Evolutionary conservation across 2,329 filamentous ascomycete genomes (phyloP).

Genomic region (Leptographium wingfieldii): DNA sequence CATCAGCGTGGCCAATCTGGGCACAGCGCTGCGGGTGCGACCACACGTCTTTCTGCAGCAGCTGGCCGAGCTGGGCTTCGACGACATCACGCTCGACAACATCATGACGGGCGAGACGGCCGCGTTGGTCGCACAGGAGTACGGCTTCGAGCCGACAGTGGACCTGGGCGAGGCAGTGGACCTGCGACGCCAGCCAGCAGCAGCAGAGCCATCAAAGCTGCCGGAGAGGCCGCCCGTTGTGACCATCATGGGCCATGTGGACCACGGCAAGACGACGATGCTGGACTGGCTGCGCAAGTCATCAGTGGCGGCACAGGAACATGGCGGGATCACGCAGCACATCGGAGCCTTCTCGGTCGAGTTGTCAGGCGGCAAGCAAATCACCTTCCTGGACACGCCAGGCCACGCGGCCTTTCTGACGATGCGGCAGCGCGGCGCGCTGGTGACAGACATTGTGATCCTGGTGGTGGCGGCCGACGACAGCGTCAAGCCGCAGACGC

Average conservation of each 20-base stretch:
- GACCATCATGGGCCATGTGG: constrained; percentile 98
- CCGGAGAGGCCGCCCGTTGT: constrained; percentile 80
- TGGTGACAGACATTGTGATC: constrained; percentile 93
- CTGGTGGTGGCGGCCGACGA: constrained; percentile 94
- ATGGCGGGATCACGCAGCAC: constrained; percentile 95
- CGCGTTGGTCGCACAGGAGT: constrained; percentile 80
- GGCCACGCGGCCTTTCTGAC: constrained; percentile 91
- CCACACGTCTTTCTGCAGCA: constrained; percentile 59
- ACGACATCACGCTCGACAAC: constrained; percentile 69
- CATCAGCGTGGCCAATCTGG: constrained; percentile 77
- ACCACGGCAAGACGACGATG: constrained; percentile 95
- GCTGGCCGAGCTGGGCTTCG: constrained; percentile 78
- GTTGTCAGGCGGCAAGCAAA: constrained; percentile 73
- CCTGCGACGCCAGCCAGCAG: constrained; percentile 54
- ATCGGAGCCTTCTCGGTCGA: constrained; percentile 94
- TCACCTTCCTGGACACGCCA: constrained; percentile 94
- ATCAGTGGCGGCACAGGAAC: constrained; percentile 79
- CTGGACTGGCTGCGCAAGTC: constrained; percentile 89
- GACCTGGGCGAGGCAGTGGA: constrained; percentile 56
- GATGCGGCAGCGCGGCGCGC: constrained; percentile 91
- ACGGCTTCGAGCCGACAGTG: constrained; percentile 76
- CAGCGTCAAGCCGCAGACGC: constrained; percentile 91
- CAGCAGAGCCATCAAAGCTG: constrained; percentile 53
- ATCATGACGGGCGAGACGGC: constrained; percentile 86
- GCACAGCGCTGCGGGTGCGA: constrained; percentile 59